Evolutionary conservation across 2,329 filamentous ascomycete genomes (phyloP), one percentile per base, ranked within the genome.

Genomic region (Pyrenophora seminiperda): DNA sequence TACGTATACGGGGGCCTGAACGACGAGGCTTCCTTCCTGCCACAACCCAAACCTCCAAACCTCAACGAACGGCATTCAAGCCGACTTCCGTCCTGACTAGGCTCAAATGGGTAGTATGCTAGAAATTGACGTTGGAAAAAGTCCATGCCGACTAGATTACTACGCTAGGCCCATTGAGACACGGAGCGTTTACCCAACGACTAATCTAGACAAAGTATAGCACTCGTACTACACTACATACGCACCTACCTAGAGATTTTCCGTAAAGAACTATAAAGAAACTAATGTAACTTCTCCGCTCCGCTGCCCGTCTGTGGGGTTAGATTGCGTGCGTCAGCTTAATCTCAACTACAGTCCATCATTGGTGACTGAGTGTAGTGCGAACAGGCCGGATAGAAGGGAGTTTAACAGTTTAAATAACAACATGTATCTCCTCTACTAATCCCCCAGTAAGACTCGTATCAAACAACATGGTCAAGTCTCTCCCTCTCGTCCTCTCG

Each of bases 271-370:
- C 55, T 39, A 31, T n/a, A n/a, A n/a, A n/a, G n/a, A 41, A 24
- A 2, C 10, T 27, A 27, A 27, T 41, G 46, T 37, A 36, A n/a
- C n/a, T 24, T 15, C 27, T 50, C 31, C 33, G 48, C 48, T 56
- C 30, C 41, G 41, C 14, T 27, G 36, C 36, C 46, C 55, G 58
- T 59, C 37, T 63, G 54, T 63, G 55, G 56, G 47, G 51, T 53
- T 59, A n/a, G n/a, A 54, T 52, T 14, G 42, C 36, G 32, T 51
- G 56, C 31, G 20, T 36, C 50, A 54, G 61, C 60, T 51, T 51
- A 56, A 61, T 54, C 58, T 59, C 62, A 20, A 65, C 37, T 61
- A 68, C 57, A 61, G 40, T 63, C 56, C 53, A 54, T 64, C 58
- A 47, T 58, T 59, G 47, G 53, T 49, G 39, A n/a, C 53, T 60